Evolutionary conservation across 257 asterid species (phyloP), one percentile per base, ranked within the genome.

Genomic region (Capsicum rhomboideum): DNA sequence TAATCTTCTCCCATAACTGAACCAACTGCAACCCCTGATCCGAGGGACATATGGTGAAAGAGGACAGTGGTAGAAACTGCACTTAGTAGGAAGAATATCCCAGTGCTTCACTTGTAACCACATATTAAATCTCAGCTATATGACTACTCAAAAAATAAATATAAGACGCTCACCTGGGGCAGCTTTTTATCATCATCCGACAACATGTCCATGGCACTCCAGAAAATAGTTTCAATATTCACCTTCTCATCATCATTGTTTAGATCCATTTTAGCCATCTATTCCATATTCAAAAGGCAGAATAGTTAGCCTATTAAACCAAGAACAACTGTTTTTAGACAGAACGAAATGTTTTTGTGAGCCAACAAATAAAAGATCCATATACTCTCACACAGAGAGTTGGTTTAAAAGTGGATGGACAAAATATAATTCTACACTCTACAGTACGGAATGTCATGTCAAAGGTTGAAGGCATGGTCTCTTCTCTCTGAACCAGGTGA

Each of bases 171-270:
- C 63, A 94, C 99, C 96, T 97, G 98, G 7, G 99, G 99, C 85
- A 97, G 84, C 87, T 93, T 94, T 85, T 93, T 97, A 85, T 97
- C 99, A 90, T 97, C 99, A 83, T 94, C 99, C 12, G 99, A 97
- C 85, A 97, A 90, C 94, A 94, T 95, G 90, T 97, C 98, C 99
- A 97, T 97, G 78, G 99, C 99, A 90, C 98, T 94, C 99, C 99
- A 95, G 91, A 97, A 97, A 59, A 97, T 97, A 56, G 92, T 97
- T 87, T 97, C 99, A 14, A 87, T 86, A 86, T 90, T 94, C 84
- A 87, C 93, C 89, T 97, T 97, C 92, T 97, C 99, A 86, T 94
- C 94, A 20, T 97, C 99, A 83, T 85, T 85, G 68, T 90, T 94
- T 79, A 97, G 87, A 92, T 97, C 99, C 98, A 97, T 82, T 89